These are phyloP conservation scores for Penicillium dipodomyicola DNA, from an alignment of 495 filamentous ascomycete genomes.

Conservation along the genomic window DNA sequence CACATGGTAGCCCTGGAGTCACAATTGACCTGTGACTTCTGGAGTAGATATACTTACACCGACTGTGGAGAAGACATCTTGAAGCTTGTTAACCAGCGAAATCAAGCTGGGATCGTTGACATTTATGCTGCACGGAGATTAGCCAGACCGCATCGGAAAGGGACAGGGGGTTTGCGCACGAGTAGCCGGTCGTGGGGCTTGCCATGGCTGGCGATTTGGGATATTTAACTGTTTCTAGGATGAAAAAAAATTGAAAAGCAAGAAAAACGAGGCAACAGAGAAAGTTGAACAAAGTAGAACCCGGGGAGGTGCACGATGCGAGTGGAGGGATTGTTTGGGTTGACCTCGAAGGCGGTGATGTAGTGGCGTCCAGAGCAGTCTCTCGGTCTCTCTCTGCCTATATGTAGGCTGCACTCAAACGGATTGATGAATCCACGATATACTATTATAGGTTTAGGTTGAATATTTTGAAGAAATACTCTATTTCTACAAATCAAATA, in stretches of 20 bases:
- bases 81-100: slow-evolving; percentile 97
- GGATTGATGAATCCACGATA: too few relatives aligned
- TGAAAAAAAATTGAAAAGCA: slow-evolving; percentile 9
- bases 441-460: neutral
- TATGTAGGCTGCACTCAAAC: slow-evolving; percentile 5
- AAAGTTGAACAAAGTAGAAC: slow-evolving; percentile 6
- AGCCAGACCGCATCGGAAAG: slow-evolving; percentile 32
- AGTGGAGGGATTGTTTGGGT: slow-evolving; percentile 30
- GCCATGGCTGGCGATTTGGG: slow-evolving; percentile 44
- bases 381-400: neutral
- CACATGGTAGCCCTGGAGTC: slow-evolving; percentile 7
- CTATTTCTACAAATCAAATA: neutral
- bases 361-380: slow-evolving; percentile 22
- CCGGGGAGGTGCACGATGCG: slow-evolving; percentile 11
- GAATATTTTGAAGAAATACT: neutral
- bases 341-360: slow-evolving; percentile 32
- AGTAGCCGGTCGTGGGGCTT: slow-evolving; percentile 47
- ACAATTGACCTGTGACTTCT: slow-evolving; percentile 7
- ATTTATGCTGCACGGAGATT: slow-evolving; percentile 60
- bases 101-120: slow-evolving; percentile 78
- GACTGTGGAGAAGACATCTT: slow-evolving; percentile 98
- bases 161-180: slow-evolving; percentile 39
- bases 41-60: slow-evolving; percentile 63
- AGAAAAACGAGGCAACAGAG: slow-evolving; percentile 10
- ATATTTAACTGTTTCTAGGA: slow-evolving; percentile 18